Conservation (phyloP, 2,329 filamentous ascomycete genomes). For the Raffaelea arxii region DNA sequence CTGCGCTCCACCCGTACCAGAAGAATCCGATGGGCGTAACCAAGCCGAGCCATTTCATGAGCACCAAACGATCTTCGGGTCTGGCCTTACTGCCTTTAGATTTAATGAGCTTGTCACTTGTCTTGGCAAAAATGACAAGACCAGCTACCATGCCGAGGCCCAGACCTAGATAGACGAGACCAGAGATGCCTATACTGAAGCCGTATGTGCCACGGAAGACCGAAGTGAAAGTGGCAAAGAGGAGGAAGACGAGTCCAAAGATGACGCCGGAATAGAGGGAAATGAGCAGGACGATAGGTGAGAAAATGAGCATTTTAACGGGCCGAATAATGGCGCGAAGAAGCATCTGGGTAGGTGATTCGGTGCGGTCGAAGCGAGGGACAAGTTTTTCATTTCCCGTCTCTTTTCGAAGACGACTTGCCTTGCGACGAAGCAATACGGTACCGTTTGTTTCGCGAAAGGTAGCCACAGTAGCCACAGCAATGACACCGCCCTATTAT, state of each 20-base stretch:
- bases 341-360: slow-evolving; percentile 3
- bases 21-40: slow-evolving; percentile 33
- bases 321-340: slow-evolving; percentile 19
- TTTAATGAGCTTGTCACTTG: slow-evolving; percentile 49
- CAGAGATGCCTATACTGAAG: slow-evolving; percentile 32
- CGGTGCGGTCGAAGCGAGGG: slow-evolving; percentile 14
- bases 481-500: neutral
- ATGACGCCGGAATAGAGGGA: slow-evolving; percentile 42
- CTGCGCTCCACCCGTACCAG: slow-evolving; percentile 40
- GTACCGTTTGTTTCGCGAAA: slow-evolving; percentile 7
- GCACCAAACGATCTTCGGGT: slow-evolving; percentile 49
- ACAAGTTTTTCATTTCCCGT: slow-evolving; percentile 23
- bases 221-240: slow-evolving; percentile 43
- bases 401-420: slow-evolving; percentile 23
- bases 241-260: slow-evolving; percentile 45
- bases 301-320: slow-evolving; percentile 43
- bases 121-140: slow-evolving; percentile 36
- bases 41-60: slow-evolving; percentile 38
- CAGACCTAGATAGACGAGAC: slow-evolving; percentile 44
- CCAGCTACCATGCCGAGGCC: slow-evolving; percentile 34
- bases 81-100: slow-evolving; percentile 44
- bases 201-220: slow-evolving; percentile 40
- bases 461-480: neutral
- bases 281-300: slow-evolving; percentile 39
- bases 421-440: slow-evolving; percentile 24